Conservation (phyloP, 2,329 filamentous ascomycete species). For the Tothia fuscella region DNA sequence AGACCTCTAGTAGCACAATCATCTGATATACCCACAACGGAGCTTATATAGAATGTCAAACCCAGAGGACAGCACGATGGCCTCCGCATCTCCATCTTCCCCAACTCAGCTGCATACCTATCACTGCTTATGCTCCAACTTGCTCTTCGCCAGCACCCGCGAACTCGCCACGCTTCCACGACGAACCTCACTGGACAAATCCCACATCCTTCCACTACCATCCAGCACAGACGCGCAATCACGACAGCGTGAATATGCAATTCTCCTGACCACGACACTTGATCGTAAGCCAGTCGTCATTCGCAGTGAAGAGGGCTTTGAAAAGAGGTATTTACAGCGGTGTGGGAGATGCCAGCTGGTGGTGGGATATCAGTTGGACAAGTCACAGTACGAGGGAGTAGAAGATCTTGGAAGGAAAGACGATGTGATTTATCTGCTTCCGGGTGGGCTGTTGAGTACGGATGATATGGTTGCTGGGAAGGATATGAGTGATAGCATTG, state of each 20-base stretch:
- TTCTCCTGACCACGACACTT: constrained; percentile 36
- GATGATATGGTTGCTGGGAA: constrained; percentile 39
- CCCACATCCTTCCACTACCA: constrained; percentile 46
- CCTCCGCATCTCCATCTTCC: too few relatives aligned
- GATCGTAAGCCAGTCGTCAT: constrained; percentile 41
- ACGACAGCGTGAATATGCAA: constrained; percentile 28
- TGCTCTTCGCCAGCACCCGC: constrained; percentile 49
- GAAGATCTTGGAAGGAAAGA: constrained; percentile 24
- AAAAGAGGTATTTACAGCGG: constrained; percentile 48
- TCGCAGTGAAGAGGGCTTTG: constrained; percentile 50
- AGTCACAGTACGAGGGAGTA: constrained; percentile 31
- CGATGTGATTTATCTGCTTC: constrained; percentile 48
- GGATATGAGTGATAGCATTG: constrained; percentile 13
- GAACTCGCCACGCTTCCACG: constrained; percentile 40
- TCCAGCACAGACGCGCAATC: constrained; percentile 15
- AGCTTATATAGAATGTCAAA: too few relatives aligned
- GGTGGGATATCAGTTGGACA: constrained; percentile 51
- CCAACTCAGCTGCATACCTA: constrained; percentile 36
- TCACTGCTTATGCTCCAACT: constrained; percentile 55
- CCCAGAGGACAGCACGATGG: too few relatives aligned
- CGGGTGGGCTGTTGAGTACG: constrained; percentile 47
- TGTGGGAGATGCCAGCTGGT: constrained; percentile 50
- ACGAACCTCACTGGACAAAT: constrained; percentile 40
- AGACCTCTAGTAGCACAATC: too few relatives aligned
- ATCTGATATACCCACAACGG: too few relatives aligned